Evolutionary conservation across 768 basidiomycete species (phyloP), one percentile per base, ranked within the genome.

Genomic region (Psilocybe cubensis): DNA sequence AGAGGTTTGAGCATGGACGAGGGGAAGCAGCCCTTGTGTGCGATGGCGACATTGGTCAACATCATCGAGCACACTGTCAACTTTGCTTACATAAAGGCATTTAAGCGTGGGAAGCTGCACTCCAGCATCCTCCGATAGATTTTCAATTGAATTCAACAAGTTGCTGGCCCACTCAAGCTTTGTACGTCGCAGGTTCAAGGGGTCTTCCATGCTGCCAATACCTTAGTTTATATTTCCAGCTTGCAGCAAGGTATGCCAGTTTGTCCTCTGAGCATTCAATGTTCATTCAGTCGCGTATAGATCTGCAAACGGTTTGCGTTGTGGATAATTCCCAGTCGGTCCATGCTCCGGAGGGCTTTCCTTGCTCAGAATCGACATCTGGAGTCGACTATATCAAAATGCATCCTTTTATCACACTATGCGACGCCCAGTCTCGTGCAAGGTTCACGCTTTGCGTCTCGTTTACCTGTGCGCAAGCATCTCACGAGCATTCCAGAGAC

Each of bases 291-390:
- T 47, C 24, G 24, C 49, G 17, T 28, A 24, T 45, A 54, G 52
- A 50, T 59, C 52, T 54, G 42, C 52, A 43, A 48, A 42, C 46
- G 41, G 52, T 29, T 55, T 25, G 35, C 38, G 24, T 57, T 48
- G 52, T 71, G 71, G 66, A 70, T 65, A 50, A 59, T 66, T 59
- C 62, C 79, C 78, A 79, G 77, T 81, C 84, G n/a, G 85, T 85
- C 83, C 83, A 90, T 90, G 88, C 87, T 85, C 74, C 84, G 81
- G 83, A 83, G 82, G 75, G 79, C 75, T 68, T 72, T 78, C 67
- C 75, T 80, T 74, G 73, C 78, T 72, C 77, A 74, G 76, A 83
- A 81, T 74, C 79, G 74, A 72, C 78, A 78, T 74, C 70, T 83
- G 71, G 76, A 79, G 63, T 77, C 74, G 65, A 20, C 68, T 65